phyloP scores from a whole-genome alignment of 108 stramenopile genomes.

The Cyclotella choctawhatcheeana region DNA sequence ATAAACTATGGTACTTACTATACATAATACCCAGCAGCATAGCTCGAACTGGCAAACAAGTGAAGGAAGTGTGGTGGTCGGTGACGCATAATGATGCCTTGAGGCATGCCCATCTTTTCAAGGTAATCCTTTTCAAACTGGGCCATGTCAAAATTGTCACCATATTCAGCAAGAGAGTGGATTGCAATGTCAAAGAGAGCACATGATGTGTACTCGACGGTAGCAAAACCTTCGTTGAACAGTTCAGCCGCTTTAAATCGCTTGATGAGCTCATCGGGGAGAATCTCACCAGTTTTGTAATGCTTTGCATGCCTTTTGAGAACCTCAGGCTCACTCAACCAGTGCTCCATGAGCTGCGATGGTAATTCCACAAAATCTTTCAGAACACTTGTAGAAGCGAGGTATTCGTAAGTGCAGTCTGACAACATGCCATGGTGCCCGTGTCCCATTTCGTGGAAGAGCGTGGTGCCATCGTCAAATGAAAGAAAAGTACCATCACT shows the following conservation, averaged over 20 bases:
- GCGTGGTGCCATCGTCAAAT: constrained; percentile 64
- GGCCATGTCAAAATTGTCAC: constrained; percentile 64
- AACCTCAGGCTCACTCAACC: constrained; percentile 68
- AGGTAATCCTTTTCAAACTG: constrained; percentile 72
- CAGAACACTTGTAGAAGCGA: constrained; percentile 75
- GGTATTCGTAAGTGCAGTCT: constrained; percentile 67
- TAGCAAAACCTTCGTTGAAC: constrained; percentile 83
- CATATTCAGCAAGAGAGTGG: constrained; percentile 72
- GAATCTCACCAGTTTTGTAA: constrained; percentile 64
- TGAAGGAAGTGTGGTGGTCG: constrained; percentile 77
- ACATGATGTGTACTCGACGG: constrained; percentile 80
- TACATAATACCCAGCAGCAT: constrained; percentile 79
- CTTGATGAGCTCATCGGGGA: constrained; percentile 72
- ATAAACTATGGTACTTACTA: too few relatives aligned
- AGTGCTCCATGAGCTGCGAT: constrained; percentile 84
- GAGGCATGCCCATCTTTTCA: constrained; percentile 75
- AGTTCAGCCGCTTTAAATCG: constrained; percentile 68
- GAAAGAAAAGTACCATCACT: constrained; percentile 59
- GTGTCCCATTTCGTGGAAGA: constrained; percentile 75
- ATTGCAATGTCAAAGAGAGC: constrained; percentile 79
- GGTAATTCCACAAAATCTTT: constrained; percentile 81
- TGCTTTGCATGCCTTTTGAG: constrained; percentile 71
- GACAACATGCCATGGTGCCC: constrained; percentile 80
- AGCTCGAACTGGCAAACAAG: constrained; percentile 59
- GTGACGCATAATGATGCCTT: constrained; percentile 82